Evolutionary conservation across 2,329 filamentous ascomycete genomes (phyloP), one percentile per base, ranked within the genome.

Genomic region (Venturia pyrina): DNA sequence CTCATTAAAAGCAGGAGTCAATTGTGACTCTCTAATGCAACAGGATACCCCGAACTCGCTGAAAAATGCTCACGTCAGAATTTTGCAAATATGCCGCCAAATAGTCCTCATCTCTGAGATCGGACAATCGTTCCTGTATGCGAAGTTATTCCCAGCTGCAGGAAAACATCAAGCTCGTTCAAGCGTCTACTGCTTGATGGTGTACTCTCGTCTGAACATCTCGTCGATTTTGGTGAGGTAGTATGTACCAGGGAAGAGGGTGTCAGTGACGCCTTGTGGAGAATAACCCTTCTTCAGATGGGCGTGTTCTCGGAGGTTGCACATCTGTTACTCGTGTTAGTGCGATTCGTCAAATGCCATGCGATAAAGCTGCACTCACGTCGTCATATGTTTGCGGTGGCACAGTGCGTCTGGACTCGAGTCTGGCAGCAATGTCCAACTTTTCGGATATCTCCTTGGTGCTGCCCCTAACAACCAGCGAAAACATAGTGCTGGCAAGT

Each of bases 161-260:
- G 28, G 28, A 21, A 37, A 37, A 6, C 2, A 32, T 37, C 28
- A 19, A 37, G 6, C 10, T 59, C 32, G 15, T n/a, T n/a, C 40
- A n/a, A 40, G n/a, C 5, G 1, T 53, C 21, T 79, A 81, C 70
- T 78, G 74, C 77, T 81, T 81, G 70, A 82, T 73, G 71, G 75
- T 78, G 70, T 82, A 82, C 37, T 71, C 75, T 70, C 80, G 75
- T 69, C 79, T 75, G 78, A 82, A 82, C 80, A 82, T 80, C 71
- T 78, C 75, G 70, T 82, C 80, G 62, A 82, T 75, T 66, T 75
- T 72, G 65, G 78, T 79, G 65, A 82, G 78, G 73, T 82, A 82
- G 74, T 82, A 82, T 8, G 80, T 81, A 63, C 79, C 79, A 3
- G 79, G 76, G 67, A 78, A 72, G 50, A 82, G 74, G 63, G 73